Conservation (phyloP, 768 basidiomycete species). For the Podaxis mareebaensis region DNA sequence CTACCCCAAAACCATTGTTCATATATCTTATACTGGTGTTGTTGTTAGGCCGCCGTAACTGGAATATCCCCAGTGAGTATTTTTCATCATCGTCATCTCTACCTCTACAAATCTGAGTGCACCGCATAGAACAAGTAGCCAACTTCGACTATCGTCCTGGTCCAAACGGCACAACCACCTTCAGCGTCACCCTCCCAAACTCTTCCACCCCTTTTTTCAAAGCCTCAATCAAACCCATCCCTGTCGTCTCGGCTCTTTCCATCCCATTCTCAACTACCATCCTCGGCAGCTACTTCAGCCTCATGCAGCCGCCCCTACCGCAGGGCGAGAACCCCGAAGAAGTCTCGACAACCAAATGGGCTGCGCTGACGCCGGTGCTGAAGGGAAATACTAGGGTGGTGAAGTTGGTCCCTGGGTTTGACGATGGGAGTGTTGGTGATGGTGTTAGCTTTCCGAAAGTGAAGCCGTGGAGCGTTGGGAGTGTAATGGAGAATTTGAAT, state of each 20-base stretch:
- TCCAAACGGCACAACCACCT: slow-evolving; percentile 22
- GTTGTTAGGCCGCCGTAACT: slow-evolving; percentile 30
- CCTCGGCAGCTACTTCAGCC: slow-evolving; percentile 4
- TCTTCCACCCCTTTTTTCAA: slow-evolving; percentile 30
- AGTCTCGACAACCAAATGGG: slow-evolving; percentile 10
- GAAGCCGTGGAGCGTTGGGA: slow-evolving; percentile 9
- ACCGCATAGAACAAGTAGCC: slow-evolving; percentile 29
- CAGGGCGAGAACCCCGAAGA: slow-evolving; percentile 6
- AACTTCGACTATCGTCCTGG: slow-evolving; percentile 26
- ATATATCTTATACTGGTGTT: not conserved
- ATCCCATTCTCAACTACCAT: slow-evolving; percentile 25
- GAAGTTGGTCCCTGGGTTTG: slow-evolving; percentile 10
- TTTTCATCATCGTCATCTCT: not conserved
- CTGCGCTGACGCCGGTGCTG: slow-evolving; percentile 9
- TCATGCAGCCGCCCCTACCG: slow-evolving; percentile 10
- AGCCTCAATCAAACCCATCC: slow-evolving; percentile 27
- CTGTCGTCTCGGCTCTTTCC: slow-evolving; percentile 25
- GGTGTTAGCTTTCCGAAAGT: slow-evolving; percentile 12
- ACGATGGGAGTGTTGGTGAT: slow-evolving; percentile 15
- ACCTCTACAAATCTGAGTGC: not conserved
- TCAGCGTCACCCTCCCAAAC: slow-evolving; percentile 26
- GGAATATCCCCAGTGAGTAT: slow-evolving; percentile 35
- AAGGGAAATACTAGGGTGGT: not conserved
- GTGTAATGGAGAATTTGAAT: not conserved
- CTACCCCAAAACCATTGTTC: not conserved